Percentiles rank a stretch among this genome's conserved stretches.
Conservation (phyloP, 169 alveolate genomes). For the Condylostoma magnum region DNA sequence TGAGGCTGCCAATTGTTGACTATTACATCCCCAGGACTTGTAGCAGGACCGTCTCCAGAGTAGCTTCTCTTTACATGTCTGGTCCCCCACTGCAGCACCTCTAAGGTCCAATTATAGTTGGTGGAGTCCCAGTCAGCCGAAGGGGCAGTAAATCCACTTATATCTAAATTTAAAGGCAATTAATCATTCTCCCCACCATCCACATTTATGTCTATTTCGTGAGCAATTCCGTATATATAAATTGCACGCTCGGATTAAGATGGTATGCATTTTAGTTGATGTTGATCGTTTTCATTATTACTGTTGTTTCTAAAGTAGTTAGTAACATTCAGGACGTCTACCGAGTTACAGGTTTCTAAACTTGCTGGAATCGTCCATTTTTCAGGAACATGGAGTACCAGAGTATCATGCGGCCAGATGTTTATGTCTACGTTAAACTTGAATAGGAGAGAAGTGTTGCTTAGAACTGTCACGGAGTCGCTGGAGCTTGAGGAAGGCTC, state of each 20-base stretch:
- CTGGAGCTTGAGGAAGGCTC: no score
- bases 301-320: no score
- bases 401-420: neutral
- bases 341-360: no score
- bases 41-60: conserved; percentile 22
- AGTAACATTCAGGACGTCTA: no score
- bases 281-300: no score
- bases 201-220: neutral
- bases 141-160: conserved; percentile 6
- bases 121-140: neutral
- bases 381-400: no score
- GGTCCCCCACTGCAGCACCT: neutral
- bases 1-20: conserved; percentile 9
- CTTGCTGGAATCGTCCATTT: no score
- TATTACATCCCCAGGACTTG: neutral
- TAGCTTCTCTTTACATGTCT: neutral
- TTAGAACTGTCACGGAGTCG: no score
- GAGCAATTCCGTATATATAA: conserved; percentile 9
- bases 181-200: no score
- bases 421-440: neutral
- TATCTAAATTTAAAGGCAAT: neutral
- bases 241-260: no score
- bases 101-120: neutral
- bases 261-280: no score
- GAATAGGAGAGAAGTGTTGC: no score